Evolutionary conservation across 768 basidiomycete genomes (phyloP), one percentile per base, ranked within the genome.

Genomic region (Rhizopogon roseolus): DNA sequence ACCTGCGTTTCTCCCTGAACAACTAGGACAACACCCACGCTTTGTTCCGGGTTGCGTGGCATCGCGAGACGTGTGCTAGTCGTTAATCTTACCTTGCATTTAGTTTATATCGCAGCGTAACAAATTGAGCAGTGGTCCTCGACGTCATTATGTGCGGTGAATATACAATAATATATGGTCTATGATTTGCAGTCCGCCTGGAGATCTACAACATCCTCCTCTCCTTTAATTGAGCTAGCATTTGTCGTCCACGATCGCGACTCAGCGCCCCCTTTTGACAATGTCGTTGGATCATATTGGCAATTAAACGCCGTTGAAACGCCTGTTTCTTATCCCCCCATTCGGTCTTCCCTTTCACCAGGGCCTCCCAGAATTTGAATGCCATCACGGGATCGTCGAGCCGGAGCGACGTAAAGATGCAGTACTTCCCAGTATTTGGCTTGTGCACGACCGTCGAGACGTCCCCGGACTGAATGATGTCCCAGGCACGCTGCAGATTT

Each of bases 331-430:
- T 28, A 62, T 85, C 81, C 5, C 63, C 58, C 80, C 79, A 81
- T 52, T 78, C 70, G 6, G 75, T 68, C 64, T 69, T 76, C 27
- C 64, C 63, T 54, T 64, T 70, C 11, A 87, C 48, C 54, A 86
- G 65, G 46, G 66, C 58, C 45, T 65, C 60, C 86, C 86, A 89
- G 64, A 87, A 86, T 42, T 68, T 66, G 70, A 74, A 85, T 1
- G 84, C 87, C 68, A 82, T 65, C 56, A 59, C 54, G 0, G 82
- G 75, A 43, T 82, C 75, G 17, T 75, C 67, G 34, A 75, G 72
- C 39, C 69, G 69, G 53, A 89, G 64, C n/a, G 82, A 76, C 7
- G 74, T 73, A 13, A 60, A 62, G 17, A 85, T 73, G 54, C 84
- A 79, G 59, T 71, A 72, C 60, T 76, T 77, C 19, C 80, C 85